These are phyloP conservation scores for Mrakia frigida DNA, from an alignment of 768 basidiomycete species.

Conservation along the genomic window DNA sequence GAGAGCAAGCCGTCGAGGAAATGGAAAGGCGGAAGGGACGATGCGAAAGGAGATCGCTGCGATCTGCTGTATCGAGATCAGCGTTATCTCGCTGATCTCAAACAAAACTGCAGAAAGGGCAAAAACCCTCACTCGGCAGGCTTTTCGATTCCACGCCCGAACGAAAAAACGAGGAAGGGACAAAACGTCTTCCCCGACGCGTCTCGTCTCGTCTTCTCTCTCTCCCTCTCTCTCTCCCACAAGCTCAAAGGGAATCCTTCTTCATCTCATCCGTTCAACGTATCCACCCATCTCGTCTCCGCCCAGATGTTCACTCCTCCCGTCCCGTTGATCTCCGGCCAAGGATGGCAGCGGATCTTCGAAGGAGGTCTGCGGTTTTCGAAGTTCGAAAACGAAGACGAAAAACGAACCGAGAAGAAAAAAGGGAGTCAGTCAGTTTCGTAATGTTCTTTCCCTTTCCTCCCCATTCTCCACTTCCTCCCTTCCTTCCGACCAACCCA, in stretches of 20 bases:
- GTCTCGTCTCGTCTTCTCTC: not conserved
- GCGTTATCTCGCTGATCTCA: too few relatives aligned
- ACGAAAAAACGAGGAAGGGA: too few relatives aligned
- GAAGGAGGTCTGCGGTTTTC: conserved; percentile 19
- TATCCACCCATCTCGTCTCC: conserved; percentile 19
- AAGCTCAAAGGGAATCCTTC: too few relatives aligned
- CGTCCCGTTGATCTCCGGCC: conserved; percentile 28
- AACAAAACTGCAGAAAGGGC: too few relatives aligned
- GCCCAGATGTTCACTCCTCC: conserved; percentile 31
- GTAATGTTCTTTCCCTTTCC: not conserved
- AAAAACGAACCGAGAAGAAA: not conserved
- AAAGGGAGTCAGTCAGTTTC: not conserved
- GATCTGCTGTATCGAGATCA: too few relatives aligned
- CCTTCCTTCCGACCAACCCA: not conserved
- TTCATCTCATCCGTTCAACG: conserved; percentile 1
- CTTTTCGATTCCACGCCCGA: too few relatives aligned
- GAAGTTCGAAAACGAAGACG: too few relatives aligned
- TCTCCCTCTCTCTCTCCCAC: not conserved
- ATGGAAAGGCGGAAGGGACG: too few relatives aligned
- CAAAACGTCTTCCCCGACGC: too few relatives aligned
- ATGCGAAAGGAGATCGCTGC: too few relatives aligned
- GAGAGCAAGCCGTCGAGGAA: too few relatives aligned
- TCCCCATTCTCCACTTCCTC: not conserved
- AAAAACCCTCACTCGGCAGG: too few relatives aligned
- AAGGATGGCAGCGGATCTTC: conserved; percentile 31